phyloP scores from a whole-genome alignment of 1,139 yeast species.

The Diutina sp. region DNA sequence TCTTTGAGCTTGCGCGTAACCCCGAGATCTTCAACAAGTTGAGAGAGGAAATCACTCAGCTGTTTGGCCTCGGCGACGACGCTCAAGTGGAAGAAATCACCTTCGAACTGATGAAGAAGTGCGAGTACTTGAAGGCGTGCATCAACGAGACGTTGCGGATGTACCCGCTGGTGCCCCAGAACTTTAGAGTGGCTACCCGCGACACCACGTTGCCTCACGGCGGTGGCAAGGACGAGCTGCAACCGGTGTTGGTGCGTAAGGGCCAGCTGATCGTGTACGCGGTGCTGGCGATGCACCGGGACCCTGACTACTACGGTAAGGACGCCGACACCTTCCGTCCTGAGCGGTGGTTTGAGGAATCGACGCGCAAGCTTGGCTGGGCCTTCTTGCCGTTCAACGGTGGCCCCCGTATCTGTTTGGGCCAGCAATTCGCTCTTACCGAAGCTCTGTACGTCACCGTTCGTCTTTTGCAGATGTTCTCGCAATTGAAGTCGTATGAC shows the following conservation, averaged over 20 bases:
- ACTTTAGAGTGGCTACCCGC: neutral
- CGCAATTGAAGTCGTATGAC: neutral
- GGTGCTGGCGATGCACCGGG: constrained; percentile 34
- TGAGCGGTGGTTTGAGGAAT: constrained; percentile 41
- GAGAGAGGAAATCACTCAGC: constrained; percentile 10
- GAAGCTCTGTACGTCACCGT: constrained; percentile 37
- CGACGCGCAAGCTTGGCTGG: constrained; percentile 30
- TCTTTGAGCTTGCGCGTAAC: constrained; percentile 14
- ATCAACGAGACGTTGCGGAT: neutral
- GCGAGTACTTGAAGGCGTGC: constrained; percentile 1
- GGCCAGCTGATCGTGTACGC: constrained; percentile 33
- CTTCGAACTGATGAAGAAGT: constrained; percentile 9
- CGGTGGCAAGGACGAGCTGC: constrained; percentile 14
- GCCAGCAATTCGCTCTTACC: constrained; percentile 38
- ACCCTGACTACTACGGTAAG: constrained; percentile 30
- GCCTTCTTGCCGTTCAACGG: constrained; percentile 17
- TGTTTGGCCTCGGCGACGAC: constrained; percentile 14
- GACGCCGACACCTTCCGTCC: constrained; percentile 38
- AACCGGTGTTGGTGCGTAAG: constrained; percentile 33
- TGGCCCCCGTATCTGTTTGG: constrained; percentile 17
- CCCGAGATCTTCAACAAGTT: constrained; percentile 13
- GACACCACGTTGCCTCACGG: constrained; percentile 2
- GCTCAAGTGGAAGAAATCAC: constrained; percentile 15
- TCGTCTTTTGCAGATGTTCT: constrained; percentile 17
- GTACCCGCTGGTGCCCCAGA: constrained; percentile 1